These are phyloP conservation scores for Millerago galiae DNA, from an alignment of 805 yeast genomes.

Conservation along the genomic window DNA sequence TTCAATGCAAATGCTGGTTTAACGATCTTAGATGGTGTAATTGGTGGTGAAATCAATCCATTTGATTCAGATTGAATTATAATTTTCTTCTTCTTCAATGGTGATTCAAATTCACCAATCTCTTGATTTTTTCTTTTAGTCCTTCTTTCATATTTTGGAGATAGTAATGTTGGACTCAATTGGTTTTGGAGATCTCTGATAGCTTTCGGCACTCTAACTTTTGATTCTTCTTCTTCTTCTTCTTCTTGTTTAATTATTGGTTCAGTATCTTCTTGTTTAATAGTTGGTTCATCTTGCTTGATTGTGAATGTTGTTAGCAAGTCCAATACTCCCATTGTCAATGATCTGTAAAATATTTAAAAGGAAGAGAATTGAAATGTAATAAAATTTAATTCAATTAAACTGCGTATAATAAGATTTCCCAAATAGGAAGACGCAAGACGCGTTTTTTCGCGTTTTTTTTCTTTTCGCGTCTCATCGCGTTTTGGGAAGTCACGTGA, in stretches of 20 bases:
- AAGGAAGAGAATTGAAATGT: background rate
- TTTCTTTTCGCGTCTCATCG: background rate
- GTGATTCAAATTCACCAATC: background rate
- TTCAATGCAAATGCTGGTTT: conserved; percentile 7
- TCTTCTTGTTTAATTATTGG: background rate
- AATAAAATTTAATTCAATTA: background rate
- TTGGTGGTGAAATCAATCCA: conserved; percentile 9
- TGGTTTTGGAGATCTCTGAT: conserved; percentile 7
- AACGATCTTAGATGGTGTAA: conserved; percentile 9
- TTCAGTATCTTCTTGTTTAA: background rate
- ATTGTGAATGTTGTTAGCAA: background rate
- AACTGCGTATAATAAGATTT: background rate
- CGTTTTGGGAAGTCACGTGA: background rate
- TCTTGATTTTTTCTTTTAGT: background rate
- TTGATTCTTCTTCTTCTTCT: background rate
- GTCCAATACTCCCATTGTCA: background rate
- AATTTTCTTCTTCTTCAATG: conserved; percentile 4
- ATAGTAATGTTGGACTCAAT: background rate
- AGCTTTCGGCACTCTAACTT: conserved; percentile 5
- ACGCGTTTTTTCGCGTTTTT: background rate
- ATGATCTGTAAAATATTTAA: background rate
- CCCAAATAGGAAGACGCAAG: background rate
- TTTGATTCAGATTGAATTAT: background rate
- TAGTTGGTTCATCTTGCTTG: background rate
- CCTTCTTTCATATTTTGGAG: background rate